Evolutionary conservation across 371 early-diverging fungal species (phyloP).

Genomic region (Circinella umbellata): DNA sequence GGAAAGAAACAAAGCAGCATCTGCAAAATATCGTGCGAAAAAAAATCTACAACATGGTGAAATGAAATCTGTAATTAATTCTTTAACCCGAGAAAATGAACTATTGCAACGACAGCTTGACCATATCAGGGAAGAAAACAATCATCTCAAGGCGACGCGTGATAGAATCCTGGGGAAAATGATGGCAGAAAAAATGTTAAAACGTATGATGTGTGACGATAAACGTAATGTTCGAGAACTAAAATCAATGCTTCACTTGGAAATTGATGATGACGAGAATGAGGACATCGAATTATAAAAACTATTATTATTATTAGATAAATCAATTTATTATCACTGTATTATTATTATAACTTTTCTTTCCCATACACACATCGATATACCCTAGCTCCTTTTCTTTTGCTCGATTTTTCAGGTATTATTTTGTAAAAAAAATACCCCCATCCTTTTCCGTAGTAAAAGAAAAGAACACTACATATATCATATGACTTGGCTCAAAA

Average conservation of each 20-base stretch:
- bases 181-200: slow-evolving; percentile 52
- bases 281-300: neutral
- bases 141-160: slow-evolving; percentile 42
- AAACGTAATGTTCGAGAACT: neutral
- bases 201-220: slow-evolving; percentile 21
- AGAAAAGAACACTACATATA: no score
- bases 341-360: no score
- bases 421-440: no score
- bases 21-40: slow-evolving; percentile 62
- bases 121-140: slow-evolving; percentile 47
- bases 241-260: neutral
- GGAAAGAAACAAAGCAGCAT: slow-evolving; percentile 59
- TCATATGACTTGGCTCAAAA: no score
- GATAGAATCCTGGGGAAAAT: slow-evolving; percentile 52
- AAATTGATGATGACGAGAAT: neutral
- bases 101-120: slow-evolving; percentile 45
- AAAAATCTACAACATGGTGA: slow-evolving; percentile 57
- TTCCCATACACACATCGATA: no score
- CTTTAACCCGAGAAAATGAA: slow-evolving; percentile 47
- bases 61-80: slow-evolving; percentile 47
- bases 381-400: no score
- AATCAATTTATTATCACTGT: no score
- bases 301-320: no score
- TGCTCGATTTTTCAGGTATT: no score
- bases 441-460: no score